phyloP scores from a whole-genome alignment of 176 grass and related monocot species.

The Pontederia paniculata region DNA sequence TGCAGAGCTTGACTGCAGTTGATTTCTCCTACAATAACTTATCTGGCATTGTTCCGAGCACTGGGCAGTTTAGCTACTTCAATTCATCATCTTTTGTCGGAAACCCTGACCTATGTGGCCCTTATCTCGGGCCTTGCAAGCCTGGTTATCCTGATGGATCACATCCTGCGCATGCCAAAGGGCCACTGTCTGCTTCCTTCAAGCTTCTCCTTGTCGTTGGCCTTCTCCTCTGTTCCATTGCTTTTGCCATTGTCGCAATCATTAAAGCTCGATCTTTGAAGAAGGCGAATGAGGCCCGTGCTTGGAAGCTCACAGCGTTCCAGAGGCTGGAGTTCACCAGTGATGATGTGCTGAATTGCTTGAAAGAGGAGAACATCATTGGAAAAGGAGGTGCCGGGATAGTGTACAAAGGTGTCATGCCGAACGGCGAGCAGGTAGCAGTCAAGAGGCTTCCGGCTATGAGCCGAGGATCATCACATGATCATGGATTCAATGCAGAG shows the following conservation, averaged over 20 bases:
- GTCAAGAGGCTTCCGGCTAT: conserved; percentile 67
- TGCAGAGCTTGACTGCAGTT: conserved; percentile 13
- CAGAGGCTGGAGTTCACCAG: conserved; percentile 69
- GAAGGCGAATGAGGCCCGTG: conserved; percentile 53
- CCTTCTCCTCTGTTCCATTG: conserved; percentile 57
- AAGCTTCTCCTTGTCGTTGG: conserved; percentile 65
- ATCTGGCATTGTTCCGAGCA: conserved; percentile 39
- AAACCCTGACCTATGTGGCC: conserved; percentile 53
- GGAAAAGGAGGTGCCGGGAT: conserved; percentile 89
- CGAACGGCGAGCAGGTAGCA: conserved; percentile 67
- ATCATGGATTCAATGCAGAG: conserved; percentile 85
- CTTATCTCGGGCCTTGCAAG: conserved; percentile 49
- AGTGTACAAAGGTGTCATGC: conserved; percentile 84
- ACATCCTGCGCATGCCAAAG: conserved; percentile 13
- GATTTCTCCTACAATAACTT: conserved; percentile 61
- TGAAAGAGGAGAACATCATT: conserved; percentile 88
- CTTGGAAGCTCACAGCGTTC: conserved; percentile 71
- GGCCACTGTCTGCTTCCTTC: conserved; percentile 53
- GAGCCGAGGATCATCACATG: conserved; percentile 67
- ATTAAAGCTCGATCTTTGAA: conserved; percentile 69
- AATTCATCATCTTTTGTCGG: conserved; percentile 73
- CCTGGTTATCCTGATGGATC: conserved; percentile 6
- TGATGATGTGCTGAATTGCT: conserved; percentile 53
- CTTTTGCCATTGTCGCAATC: conserved; percentile 56
- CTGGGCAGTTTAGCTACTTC: conserved; percentile 91